Conservation (phyloP, 2,329 filamentous ascomycete genomes). For the Xylaria arbuscula region DNA sequence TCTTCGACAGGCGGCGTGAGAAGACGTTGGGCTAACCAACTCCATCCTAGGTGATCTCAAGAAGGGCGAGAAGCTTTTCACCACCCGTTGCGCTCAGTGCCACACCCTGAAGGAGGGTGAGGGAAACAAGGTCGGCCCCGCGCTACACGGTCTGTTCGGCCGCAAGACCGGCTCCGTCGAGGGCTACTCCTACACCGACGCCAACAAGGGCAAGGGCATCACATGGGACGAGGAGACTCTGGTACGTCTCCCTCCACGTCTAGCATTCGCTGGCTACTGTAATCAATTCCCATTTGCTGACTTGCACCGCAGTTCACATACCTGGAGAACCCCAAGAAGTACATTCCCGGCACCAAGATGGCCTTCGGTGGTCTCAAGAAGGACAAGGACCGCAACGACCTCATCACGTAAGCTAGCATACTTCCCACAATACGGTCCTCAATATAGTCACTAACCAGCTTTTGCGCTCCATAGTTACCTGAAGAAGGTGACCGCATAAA, state of each 20-base stretch:
- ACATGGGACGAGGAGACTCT: conserved; percentile 88
- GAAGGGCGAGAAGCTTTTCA: conserved; percentile 99
- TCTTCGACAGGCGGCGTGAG: not conserved
- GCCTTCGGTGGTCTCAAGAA: conserved; percentile 99
- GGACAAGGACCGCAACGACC: conserved; percentile 98
- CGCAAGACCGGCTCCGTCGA: conserved; percentile 92
- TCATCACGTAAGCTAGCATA: conserved; percentile 82
- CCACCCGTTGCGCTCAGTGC: conserved; percentile 98
- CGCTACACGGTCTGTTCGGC: conserved; percentile 96
- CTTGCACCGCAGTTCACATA: conserved; percentile 78
- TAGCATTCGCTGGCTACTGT: not conserved
- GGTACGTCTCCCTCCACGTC: conserved; percentile 61
- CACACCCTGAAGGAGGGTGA: conserved; percentile 92
- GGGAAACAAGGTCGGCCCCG: conserved; percentile 98
- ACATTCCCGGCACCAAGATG: conserved; percentile 99
- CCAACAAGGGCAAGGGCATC: conserved; percentile 98
- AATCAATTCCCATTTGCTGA: conserved; percentile 3
- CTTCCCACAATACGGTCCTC: not conserved
- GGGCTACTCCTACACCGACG: conserved; percentile 97
- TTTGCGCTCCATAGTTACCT: conserved; percentile 65
- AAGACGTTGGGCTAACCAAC: conserved; percentile 45
- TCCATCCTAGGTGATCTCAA: conserved; percentile 80
- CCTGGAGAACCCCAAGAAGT: conserved; percentile 99
- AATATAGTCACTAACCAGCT: conserved; percentile 10
- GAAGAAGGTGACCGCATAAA: conserved; percentile 76